Base-by-base conservation (phyloP, 345 rosid genomes). In the Bretschneidera sinensis region DNA sequence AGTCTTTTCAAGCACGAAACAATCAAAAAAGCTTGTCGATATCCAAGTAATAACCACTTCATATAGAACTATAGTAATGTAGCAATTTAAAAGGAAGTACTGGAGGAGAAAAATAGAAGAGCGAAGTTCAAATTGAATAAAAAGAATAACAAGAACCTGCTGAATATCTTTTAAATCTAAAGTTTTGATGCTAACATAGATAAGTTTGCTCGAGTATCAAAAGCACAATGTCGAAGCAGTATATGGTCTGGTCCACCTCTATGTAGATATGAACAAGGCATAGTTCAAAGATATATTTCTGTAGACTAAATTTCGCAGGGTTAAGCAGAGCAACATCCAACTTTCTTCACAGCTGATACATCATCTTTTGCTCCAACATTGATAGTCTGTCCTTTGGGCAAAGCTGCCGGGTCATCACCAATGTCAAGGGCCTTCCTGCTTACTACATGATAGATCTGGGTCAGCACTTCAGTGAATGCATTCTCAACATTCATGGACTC, bases 401-500 rank as follows among this genome's bases (percentile, higher is more conserved):
- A 74, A 60, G 90, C 83, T 51, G 92, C 83, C 0, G 92, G 92
- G 57, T 85, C 97, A 60, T 85, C 91, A 6, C 90, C 97, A 21
- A 81, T 66, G 47, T 90, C 95, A 13, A 87, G 96, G 55, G 97
- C 83, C 52, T 90, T 90, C 76, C 76, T 82, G 87, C 92, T 82
- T 8, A 90, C 92, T 9, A 90, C 83, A 31, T 71, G 85, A 64
- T 87, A 82, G 21, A 87, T 90, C 80, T 87, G 88, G 49, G 87
- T 76, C 63, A 87, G 78, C 64, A 87, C 95, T 71, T 90, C 92
- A 0, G 92, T 90, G 75, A 87, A 90, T 17, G 97, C 91, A 22
- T 72, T 81, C 66, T 87, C 97, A 21, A 90, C 97, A 51, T 90
- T 87, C 71, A 78, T 70, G 18, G 97, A 79, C 74, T 90, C 97